Base-by-base conservation (phyloP, 345 rosid genomes). In the Eutrema japonicum region DNA sequence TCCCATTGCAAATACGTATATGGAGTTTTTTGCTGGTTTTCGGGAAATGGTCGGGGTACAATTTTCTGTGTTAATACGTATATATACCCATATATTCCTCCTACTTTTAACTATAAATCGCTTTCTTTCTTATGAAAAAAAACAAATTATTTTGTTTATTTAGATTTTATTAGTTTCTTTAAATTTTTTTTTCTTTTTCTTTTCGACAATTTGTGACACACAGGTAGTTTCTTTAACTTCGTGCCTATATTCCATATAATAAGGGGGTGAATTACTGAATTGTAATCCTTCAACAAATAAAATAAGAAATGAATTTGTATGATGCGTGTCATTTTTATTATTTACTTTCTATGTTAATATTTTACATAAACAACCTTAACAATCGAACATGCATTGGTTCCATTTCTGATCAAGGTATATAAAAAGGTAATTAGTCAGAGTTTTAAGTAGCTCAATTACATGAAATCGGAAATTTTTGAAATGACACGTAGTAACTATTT, bases 11-110 rank as follows among this genome's bases (percentile, higher is more conserved):
- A 61, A 64, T 29, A 22, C 26, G 26, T 22, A 38, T 62, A 55
- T 46, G 51, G 18, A 72, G 26, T 64, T 77, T 50, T 81, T 81
- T 77, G 86, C 93, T 74, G 85, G 78, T 78, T 82, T 88, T 82
- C 57, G 69, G 96, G 93, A 83, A 80, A 70, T 78, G 93, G 95
- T 90, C 88, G 77, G 74, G 70, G 36, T 66, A 57, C 73, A 77
- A 35, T 58, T 70, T 77, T 59, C 5, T 64, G 49, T 65, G 42
- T 50, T 47, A 26, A 36, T 27, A 71, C 50, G 41, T 42, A 45
- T 36, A 55, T 50, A 55, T 27, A 14, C 6, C 32, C 32, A 14
- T 51, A n/a, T 57, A 33, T 52, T n/a, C n/a, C n/a, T 32, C 4
- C 35, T 4, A 32, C 4, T 32, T 32, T 5, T 55, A 57, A 32